Evolutionary conservation across 805 yeast species (phyloP).

Genomic region (Candida silvicultrix): DNA sequence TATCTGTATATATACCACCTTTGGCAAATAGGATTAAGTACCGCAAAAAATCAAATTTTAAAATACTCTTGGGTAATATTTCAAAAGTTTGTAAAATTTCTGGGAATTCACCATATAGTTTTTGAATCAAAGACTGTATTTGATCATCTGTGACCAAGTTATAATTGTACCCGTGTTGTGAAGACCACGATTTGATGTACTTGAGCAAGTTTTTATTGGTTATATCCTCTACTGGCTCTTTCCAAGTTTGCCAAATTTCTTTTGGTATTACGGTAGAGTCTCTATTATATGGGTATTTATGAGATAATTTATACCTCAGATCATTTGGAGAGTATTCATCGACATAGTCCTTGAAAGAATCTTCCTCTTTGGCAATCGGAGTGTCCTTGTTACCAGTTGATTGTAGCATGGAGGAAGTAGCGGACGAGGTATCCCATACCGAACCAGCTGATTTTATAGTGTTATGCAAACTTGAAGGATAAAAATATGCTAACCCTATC

Average conservation of each 20-base stretch:
- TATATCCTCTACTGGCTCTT: constrained; percentile 13
- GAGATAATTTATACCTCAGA: constrained; percentile 9
- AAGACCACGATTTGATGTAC: constrained; percentile 14
- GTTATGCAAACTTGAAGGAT: neutral
- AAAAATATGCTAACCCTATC: neutral
- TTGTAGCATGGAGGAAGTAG: neutral
- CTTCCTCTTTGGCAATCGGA: neutral
- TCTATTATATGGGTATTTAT: constrained; percentile 12
- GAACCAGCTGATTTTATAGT: too few species aligned
- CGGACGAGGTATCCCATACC: neutral
- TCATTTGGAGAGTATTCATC: constrained; percentile 10
- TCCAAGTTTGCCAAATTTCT: constrained; percentile 47
- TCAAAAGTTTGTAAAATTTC: constrained; percentile 42
- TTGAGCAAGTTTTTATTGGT: constrained; percentile 24
- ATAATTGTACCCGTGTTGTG: constrained; percentile 10
- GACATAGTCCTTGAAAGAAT: constrained; percentile 2
- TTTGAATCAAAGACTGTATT: constrained; percentile 29
- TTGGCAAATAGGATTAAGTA: constrained; percentile 41
- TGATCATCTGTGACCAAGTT: constrained; percentile 32
- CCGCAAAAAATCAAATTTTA: constrained; percentile 42
- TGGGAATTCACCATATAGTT: constrained; percentile 36
- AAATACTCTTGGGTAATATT: constrained; percentile 28
- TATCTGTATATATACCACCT: constrained; percentile 55
- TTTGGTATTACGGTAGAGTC: constrained; percentile 27
- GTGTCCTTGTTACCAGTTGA: neutral